These are phyloP conservation scores for Quercus phellos DNA, from an alignment of 331 rosid species.

Conservation along the genomic window DNA sequence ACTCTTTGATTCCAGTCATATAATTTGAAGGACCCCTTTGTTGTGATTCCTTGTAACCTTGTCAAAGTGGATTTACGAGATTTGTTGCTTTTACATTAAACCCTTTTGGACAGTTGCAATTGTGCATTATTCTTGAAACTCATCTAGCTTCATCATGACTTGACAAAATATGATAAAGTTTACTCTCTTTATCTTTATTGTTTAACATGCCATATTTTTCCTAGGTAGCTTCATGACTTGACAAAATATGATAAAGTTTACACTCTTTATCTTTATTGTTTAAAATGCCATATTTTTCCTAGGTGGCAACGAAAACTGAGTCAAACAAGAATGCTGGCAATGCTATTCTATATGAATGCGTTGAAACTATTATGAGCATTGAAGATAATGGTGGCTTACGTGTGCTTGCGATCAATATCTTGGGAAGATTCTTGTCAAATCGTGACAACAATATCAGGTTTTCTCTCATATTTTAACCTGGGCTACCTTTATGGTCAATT, in stretches of 20 bases:
- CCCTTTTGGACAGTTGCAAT: background rate
- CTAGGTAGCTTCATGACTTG: conserved; percentile 56
- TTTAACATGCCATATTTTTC: conserved; percentile 23
- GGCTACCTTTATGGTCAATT: conserved; percentile 6
- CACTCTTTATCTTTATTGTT: background rate
- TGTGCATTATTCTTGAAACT: background rate
- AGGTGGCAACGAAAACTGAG: conserved; percentile 99
- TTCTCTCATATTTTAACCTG: background rate
- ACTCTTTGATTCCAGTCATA: background rate
- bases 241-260: background rate
- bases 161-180: background rate
- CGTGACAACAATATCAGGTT: conserved; percentile 98
- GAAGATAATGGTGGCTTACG: conserved; percentile 97
- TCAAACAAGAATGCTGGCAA: conserved; percentile 96
- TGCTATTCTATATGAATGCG: conserved; percentile 93
- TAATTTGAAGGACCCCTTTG: background rate
- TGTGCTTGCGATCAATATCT: conserved; percentile 91
- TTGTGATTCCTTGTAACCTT: background rate
- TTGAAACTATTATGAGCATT: conserved; percentile 95
- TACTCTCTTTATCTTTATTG: background rate
- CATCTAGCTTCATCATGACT: background rate
- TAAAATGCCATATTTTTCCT: conserved; percentile 25
- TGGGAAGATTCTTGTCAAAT: conserved; percentile 96
- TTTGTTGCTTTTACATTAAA: background rate
- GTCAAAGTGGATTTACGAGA: background rate